Evolutionary conservation across 2,329 filamentous ascomycete genomes (phyloP).

Genomic region (Hypoxylon sp.): DNA sequence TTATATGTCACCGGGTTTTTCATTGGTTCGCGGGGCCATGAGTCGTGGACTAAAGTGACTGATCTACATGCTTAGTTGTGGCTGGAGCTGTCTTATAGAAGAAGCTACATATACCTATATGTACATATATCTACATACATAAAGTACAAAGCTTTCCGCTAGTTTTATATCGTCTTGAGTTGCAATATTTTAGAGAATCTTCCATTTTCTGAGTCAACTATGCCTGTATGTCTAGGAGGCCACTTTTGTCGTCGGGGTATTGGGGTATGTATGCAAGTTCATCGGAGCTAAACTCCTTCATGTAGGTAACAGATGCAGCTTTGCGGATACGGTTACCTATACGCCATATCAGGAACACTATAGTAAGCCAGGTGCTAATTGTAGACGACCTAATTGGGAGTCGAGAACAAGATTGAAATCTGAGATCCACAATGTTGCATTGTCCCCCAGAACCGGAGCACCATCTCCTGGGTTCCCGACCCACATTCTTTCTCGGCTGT

Average conservation of each 20-base stretch:
- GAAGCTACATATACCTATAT: background rate
- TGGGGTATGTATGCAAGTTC: background rate
- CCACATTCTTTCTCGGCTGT: slow-evolving; percentile 29
- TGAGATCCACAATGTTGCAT: slow-evolving; percentile 31
- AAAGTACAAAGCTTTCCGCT: background rate
- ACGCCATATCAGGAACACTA: slow-evolving; percentile 15
- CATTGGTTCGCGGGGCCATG: slow-evolving; percentile 34
- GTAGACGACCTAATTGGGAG: slow-evolving; percentile 32
- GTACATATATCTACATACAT: slow-evolving; percentile 5
- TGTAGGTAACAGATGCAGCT: slow-evolving; percentile 4
- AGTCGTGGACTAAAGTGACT: slow-evolving; percentile 23
- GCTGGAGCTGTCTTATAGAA: slow-evolving; percentile 19
- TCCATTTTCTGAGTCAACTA: background rate
- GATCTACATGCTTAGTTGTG: slow-evolving; percentile 25
- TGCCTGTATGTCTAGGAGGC: background rate
- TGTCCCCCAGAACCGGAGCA: slow-evolving; percentile 30
- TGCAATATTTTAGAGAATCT: background rate
- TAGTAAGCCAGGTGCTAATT: slow-evolving; percentile 29
- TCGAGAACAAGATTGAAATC: slow-evolving; percentile 7
- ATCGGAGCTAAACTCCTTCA: slow-evolving; percentile 6
- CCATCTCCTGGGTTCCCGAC: slow-evolving; percentile 18
- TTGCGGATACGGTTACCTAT: slow-evolving; percentile 22
- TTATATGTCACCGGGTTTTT: slow-evolving; percentile 30
- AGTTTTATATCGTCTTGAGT: background rate
- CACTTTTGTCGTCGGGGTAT: background rate